Base-by-base conservation (phyloP, 2,329 filamentous ascomycete genomes). In the Pleomassaria siparia region DNA sequence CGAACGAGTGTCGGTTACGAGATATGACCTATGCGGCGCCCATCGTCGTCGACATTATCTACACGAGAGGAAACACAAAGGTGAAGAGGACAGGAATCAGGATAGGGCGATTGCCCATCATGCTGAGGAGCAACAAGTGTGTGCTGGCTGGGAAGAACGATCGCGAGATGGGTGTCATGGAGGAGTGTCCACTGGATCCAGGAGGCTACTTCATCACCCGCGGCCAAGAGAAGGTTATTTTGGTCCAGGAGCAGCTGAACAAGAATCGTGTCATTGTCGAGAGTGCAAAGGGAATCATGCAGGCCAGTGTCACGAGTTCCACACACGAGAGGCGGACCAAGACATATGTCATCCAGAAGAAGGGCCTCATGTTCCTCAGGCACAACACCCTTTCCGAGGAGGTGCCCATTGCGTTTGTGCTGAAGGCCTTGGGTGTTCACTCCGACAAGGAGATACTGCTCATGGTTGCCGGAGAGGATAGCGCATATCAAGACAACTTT, bases 181-280 rank as follows among this genome's bases (percentile, higher is more conserved):
- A 95, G 64, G 94, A 99, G 74, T 99, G 94, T 64, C 90, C 94
- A 12, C 78, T 99, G 32, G 94, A 99, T 66, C 94, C 95, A 1
- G 94, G 94, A 54, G 94, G 94, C 43, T 99, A 99, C 71, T 99
- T 99, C 64, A 94, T 99, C 63, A 91, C 97, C 57, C 90, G 92
- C 62, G 94, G 94, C 39, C 96, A 95, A 16, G 94, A 99, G 71
- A 99, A 99, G 76, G 94, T 99, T 59, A 99, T 99, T 65, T 77
- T 99, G 35, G 95, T 99, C 12, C 94, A 99, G 72, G 95, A 99
- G 68, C 94, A 99, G 74, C 77, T 99, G 67, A 99, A 94, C 80
- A 99, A 99, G 81, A 99, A 99, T 73, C 85, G 94, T 76, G 89
- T 99, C 63, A 96, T 99, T 68, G 92, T 99, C 13, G 95, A 99